Conservation (phyloP, 371 early-diverging fungal species). For the Mortierella sp. region DNA sequence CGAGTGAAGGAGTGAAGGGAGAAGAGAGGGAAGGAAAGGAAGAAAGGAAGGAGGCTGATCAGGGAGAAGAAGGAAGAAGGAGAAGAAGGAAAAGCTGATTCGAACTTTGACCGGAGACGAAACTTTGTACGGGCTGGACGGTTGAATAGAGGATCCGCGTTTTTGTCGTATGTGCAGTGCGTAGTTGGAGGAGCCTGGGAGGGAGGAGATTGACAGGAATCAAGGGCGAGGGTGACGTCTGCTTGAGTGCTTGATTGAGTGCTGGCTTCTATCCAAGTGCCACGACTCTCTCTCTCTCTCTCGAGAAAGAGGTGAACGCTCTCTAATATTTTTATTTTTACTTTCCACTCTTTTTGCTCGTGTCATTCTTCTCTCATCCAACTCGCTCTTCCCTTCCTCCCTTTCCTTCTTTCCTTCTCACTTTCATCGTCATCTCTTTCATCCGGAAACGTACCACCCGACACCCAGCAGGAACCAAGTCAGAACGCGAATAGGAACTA, state of each 20-base stretch:
- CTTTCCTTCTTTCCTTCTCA: not conserved
- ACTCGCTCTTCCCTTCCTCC: not conserved
- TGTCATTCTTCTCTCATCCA: slow-evolving; percentile 10
- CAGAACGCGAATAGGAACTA: not conserved
- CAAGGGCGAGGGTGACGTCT: not conserved
- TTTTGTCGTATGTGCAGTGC: not conserved
- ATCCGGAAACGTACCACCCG: not conserved
- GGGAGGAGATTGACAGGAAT: not conserved
- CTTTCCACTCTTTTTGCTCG: not conserved
- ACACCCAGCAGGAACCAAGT: not conserved
- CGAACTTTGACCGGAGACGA: not conserved
- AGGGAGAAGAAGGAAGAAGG: not conserved
- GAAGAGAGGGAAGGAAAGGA: not conserved
- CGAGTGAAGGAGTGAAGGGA: not conserved
- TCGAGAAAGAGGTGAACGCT: not conserved
- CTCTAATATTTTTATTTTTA: slow-evolving; percentile 1
- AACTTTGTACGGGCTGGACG: not conserved
- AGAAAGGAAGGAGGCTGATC: not conserved
- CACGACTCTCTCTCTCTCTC: not conserved
- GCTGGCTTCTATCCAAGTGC: not conserved
- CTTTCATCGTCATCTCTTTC: not conserved
- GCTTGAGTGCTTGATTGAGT: too few species aligned
- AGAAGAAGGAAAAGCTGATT: not conserved
- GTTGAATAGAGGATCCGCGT: slow-evolving; percentile 5
- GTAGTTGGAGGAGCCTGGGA: not conserved